Conservation (phyloP, 2,329 filamentous ascomycete species). For the Fusarium sp. region DNA sequence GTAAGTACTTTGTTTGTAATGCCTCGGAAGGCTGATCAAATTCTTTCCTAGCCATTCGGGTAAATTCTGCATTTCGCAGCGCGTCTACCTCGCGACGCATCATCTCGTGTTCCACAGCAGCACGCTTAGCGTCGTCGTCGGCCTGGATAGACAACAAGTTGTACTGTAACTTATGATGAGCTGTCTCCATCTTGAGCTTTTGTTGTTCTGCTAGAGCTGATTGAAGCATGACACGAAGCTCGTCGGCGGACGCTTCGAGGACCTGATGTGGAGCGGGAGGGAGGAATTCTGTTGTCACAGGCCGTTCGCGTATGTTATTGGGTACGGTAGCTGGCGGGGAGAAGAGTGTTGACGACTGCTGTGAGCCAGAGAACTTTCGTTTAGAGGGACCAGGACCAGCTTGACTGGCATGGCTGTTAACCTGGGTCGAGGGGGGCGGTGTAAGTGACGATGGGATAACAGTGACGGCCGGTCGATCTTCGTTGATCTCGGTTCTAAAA, state of each 20-base stretch:
- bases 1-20: conserved; percentile 62
- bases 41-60: conserved; percentile 67
- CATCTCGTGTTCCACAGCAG: conserved; percentile 91
- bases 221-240: conserved; percentile 66
- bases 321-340: conserved; percentile 63
- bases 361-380: conserved; percentile 51
- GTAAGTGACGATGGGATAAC: conserved; percentile 67
- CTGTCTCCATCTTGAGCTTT: conserved; percentile 79
- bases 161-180: conserved; percentile 91
- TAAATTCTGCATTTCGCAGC: conserved; percentile 77
- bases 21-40: conserved; percentile 62
- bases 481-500: conserved; percentile 61
- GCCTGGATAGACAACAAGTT: conserved; percentile 86
- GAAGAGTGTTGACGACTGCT: conserved; percentile 59
- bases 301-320: conserved; percentile 46
- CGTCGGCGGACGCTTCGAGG: conserved; percentile 61
- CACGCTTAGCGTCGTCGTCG: conserved; percentile 83
- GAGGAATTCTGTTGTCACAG: conserved; percentile 52
- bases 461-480: conserved; percentile 54
- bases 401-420: conserved; percentile 44
- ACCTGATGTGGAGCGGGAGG: conserved; percentile 61
- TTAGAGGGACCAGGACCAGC: conserved; percentile 34
- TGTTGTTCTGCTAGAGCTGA: conserved; percentile 64
- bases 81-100: conserved; percentile 88
- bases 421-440: conserved; percentile 65